These are phyloP conservation scores for Alliaria petiolata DNA, from an alignment of 345 rosid genomes.

Conservation along the genomic window DNA sequence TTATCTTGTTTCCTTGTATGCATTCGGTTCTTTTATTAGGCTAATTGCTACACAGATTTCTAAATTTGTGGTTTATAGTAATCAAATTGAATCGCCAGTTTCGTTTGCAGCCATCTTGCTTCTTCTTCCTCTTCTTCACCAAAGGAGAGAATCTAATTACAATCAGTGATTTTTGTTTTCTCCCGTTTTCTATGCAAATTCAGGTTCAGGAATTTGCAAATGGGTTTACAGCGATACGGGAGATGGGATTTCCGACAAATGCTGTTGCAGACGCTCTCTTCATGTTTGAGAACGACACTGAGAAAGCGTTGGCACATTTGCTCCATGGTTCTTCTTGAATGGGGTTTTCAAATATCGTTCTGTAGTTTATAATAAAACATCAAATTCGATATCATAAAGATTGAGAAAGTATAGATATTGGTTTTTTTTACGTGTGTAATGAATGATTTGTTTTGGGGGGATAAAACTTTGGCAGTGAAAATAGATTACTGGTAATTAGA, in stretches of 20 bases:
- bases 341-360: background rate
- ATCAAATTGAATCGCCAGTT: too few relatives aligned
- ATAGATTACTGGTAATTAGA: background rate
- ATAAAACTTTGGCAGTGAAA: background rate
- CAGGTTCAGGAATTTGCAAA: conserved; percentile 71
- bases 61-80: background rate
- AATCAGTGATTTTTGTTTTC: background rate
- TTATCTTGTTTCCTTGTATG: background rate
- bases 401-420: background rate
- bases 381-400: background rate
- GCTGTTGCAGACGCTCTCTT: conserved; percentile 59
- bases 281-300: conserved; percentile 66
- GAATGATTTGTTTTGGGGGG: conserved; percentile 2
- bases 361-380: conserved; percentile 6
- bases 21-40: background rate
- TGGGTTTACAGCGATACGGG: conserved; percentile 53
- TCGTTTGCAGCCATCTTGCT: background rate
- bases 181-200: background rate
- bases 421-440: conserved; percentile 18
- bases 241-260: conserved; percentile 81
- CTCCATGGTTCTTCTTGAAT: conserved; percentile 43
- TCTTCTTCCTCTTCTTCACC: background rate
- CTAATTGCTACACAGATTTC: background rate
- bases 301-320: conserved; percentile 71
- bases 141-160: background rate